Evolutionary conservation across 1,284 basidiomycete species (phyloP), one percentile per base, ranked within the genome.

Genomic region (Ustilago shanxiensis): DNA sequence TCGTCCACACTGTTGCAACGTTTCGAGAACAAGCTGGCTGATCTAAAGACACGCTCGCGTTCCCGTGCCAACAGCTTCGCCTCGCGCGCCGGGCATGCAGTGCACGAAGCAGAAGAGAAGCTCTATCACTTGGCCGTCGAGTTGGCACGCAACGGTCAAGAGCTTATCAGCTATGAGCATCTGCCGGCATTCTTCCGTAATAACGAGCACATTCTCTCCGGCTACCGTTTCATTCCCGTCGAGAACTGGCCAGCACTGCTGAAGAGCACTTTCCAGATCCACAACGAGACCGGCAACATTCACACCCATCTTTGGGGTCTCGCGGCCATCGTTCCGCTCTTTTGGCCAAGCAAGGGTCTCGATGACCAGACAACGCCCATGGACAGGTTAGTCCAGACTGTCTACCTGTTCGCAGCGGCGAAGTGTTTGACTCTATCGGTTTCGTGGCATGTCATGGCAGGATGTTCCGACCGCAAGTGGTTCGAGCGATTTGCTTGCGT

Each of bases 271-370:
- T 85, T 86, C 63, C 69, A 83, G 60, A 66, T 85, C 22, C 85
- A 86, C 77, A 86, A 86, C 66, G 85, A 86, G 72, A 86, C 85
- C 26, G 79, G 80, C 62, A 86, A 86, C 68, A 85, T 86, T 29
- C 82, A 83, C 65, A 82, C 83, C 0, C 85, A 86, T 64, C 67
- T 86, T 1, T 66, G 78, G 55, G 85, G 85, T 33, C 72, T 83
- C 20, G 54, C 79, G 7, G 71, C 83, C 13, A 77, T 86, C 44
- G 58, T 79, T 24, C 75, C 79, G 5, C 72, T 84, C 62, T 84
- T 84, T 62, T 85, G 83, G 83, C 79, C 83, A 8, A 72, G 74
- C 47, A 80, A 80, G 49, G 79, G 72, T 3, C 62, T 81, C 13
- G 84, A 85, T 39, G 73, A 72, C 18, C 64, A 81, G 55, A 85